Evolutionary conservation across 2,329 filamentous ascomycete species (phyloP), one percentile per base, ranked within the genome.

Genomic region (Rosellinia necatrix): DNA sequence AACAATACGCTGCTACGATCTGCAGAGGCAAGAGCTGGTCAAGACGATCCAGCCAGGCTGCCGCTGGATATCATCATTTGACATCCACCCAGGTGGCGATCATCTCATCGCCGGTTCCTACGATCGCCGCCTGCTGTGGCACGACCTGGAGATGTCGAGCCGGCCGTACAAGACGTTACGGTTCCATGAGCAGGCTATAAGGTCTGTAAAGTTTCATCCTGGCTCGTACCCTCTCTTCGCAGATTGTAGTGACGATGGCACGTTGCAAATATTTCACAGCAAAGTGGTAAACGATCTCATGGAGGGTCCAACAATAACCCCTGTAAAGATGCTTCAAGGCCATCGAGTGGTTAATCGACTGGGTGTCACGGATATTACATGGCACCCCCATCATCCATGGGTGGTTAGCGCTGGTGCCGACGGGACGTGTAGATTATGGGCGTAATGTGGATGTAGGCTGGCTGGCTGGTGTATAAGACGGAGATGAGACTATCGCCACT

Each of bases 381-480:
- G 96, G 96, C 94, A 99, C 78, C 91, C 92, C 5, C 85, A 83
- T 61, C 91, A 97, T 74, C 91, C 93, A 2, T 97, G 94, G 94
- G 89, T 90, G 74, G 87, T 96, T 49, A 96, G 90, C 78, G 93
- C 92, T 42, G 94, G 94, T 65, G 92, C 93, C 1, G 94, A 99
- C 78, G 93, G 93, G 37, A 96, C 90, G 12, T 90, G 91, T 75
- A 86, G 93, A 68, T 75, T 99, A 71, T 99, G 93, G 93, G 90
- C 86, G 71, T 89, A 72, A 42, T n/a, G n/a, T n/a, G n/a, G n/a
- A n/a, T n/a, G n/a, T n/a, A n/a, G 15, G 30, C 15, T 34, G 37
- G 38, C 29, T 15, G 13, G 25, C 10, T 10, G 43, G 37, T 61
- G 48, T 54, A 50, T 53, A 57, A 25, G n/a, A 29, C 49, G 49